Conservation (phyloP, 2,329 filamentous ascomycete genomes). For the Dactylellina haptotyla region DNA sequence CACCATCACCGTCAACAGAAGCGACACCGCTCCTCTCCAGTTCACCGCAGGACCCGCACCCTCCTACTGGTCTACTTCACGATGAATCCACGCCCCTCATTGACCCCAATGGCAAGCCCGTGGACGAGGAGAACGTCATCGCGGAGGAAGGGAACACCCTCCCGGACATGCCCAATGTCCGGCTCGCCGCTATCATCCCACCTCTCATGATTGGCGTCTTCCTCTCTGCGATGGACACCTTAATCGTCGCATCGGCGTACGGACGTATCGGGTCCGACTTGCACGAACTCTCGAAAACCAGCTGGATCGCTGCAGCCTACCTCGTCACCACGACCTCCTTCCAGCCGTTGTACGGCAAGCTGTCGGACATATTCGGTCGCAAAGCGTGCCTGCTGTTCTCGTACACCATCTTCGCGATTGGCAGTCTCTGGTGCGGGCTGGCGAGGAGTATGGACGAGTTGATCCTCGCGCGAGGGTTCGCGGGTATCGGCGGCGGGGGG, state of each 20-base stretch:
- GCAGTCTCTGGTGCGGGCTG: conserved; percentile 72
- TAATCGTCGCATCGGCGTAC: conserved; percentile 74
- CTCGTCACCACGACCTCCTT: conserved; percentile 79
- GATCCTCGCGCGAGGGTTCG: conserved; percentile 69
- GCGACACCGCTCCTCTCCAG: conserved; percentile 26
- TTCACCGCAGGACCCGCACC: not conserved
- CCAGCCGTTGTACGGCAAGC: conserved; percentile 77
- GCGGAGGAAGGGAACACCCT: conserved; percentile 28
- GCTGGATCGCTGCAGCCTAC: conserved; percentile 78
- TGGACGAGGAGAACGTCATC: conserved; percentile 23
- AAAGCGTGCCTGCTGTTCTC: conserved; percentile 73
- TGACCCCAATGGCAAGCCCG: conserved; percentile 10
- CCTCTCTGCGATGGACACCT: conserved; percentile 78
- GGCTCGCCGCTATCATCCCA: conserved; percentile 33
- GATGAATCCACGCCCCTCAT: not conserved
- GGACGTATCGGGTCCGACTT: conserved; percentile 80
- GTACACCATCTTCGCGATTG: conserved; percentile 73
- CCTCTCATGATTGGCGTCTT: conserved; percentile 64
- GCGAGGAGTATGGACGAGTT: conserved; percentile 73
- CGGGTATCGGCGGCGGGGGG: conserved; percentile 59
- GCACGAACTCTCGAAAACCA: conserved; percentile 76
- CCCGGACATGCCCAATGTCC: conserved; percentile 27
- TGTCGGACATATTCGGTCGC: conserved; percentile 76
- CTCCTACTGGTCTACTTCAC: not conserved
- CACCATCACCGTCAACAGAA: conserved; percentile 1